phyloP scores from a whole-genome alignment of 352 stramenopile species.

The Phytophthora colocasiae region DNA sequence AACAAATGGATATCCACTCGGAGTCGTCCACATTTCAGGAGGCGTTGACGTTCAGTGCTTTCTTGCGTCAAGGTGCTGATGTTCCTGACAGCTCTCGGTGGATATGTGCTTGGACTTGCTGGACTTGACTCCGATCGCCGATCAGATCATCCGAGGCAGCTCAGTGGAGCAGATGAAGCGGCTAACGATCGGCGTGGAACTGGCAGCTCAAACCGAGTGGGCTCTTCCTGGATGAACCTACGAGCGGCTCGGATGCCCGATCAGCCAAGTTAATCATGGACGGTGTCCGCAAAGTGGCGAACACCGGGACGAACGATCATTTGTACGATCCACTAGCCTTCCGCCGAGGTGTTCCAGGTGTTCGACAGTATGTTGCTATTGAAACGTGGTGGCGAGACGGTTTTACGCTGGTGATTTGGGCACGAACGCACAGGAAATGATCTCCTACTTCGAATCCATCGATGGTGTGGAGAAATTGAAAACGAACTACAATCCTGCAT shows the following conservation, averaged over 20 bases:
- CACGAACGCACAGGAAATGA: conserved; percentile 20
- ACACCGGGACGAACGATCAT: conserved; percentile 16
- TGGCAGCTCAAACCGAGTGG: conserved; percentile 19
- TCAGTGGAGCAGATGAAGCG: conserved; percentile 34
- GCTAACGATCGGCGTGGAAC: conserved; percentile 21
- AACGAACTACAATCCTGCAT: conserved; percentile 9
- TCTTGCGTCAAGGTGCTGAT: conserved; percentile 16
- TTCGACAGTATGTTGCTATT: conserved; percentile 23
- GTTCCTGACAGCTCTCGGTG: conserved; percentile 14
- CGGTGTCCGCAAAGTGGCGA: conserved; percentile 23
- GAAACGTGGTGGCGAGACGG: conserved; percentile 21
- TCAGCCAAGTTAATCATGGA: conserved; percentile 29
- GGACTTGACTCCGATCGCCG: conserved; percentile 17
- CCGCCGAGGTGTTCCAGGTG: conserved; percentile 20
- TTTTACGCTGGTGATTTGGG: conserved; percentile 19
- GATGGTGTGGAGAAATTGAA: conserved; percentile 14
- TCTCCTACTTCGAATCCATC: conserved; percentile 18
- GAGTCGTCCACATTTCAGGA: conserved; percentile 20
- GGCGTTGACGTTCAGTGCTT: conserved; percentile 20
- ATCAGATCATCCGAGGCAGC: conserved; percentile 28
- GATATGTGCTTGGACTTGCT: conserved; percentile 14
- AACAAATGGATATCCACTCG: conserved; percentile 27
- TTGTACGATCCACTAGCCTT: conserved; percentile 22
- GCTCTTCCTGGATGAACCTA: conserved; percentile 28
- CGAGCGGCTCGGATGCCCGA: conserved; percentile 21